phyloP scores from a whole-genome alignment of 306 rosid species.

The Trichosanthes truncata region DNA sequence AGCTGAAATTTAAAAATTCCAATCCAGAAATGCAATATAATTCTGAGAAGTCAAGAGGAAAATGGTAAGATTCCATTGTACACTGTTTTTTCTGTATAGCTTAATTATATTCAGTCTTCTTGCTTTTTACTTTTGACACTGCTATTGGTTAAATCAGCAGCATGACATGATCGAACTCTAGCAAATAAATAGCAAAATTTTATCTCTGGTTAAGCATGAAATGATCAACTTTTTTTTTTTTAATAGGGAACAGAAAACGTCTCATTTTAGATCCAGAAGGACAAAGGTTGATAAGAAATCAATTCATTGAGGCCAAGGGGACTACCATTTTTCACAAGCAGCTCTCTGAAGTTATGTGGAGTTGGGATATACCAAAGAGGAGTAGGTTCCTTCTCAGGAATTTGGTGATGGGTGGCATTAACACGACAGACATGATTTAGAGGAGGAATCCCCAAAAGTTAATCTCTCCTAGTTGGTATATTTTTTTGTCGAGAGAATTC shows the following conservation, averaged over 20 bases:
- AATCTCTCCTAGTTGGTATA: background rate
- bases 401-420: background rate
- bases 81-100: background rate
- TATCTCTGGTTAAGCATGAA: background rate
- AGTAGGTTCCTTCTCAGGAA: background rate
- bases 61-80: conserved; percentile 8
- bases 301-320: background rate
- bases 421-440: background rate
- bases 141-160: background rate
- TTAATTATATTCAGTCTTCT: background rate
- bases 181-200: background rate
- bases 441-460: background rate
- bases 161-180: background rate
- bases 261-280: background rate
- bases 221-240: background rate
- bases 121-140: background rate
- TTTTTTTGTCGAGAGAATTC: background rate
- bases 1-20: conserved; percentile 9
- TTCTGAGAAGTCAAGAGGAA: conserved; percentile 17
- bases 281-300: background rate
- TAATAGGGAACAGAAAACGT: background rate
- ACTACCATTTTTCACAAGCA: background rate
- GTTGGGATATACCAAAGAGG: background rate
- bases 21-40: conserved; percentile 11
- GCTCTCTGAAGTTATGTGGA: background rate